A percentile compares a stretch with the other conserved stretches of the same genome.
phyloP scores from a whole-genome alignment of 768 basidiomycete genomes.

The Gloeophyllum trabeum region DNA sequence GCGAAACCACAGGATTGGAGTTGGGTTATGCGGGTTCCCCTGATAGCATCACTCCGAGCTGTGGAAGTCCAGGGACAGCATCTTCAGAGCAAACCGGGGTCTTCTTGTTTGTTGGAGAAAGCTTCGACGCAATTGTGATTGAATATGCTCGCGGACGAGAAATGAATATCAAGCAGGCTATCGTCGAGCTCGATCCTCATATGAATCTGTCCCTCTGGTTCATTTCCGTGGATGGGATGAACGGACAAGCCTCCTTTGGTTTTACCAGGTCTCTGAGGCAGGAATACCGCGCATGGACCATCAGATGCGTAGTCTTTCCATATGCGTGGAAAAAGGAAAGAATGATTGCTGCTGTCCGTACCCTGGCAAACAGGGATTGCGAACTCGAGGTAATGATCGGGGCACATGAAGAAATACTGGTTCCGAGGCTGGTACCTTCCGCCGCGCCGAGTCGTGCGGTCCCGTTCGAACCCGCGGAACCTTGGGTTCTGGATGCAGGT shows the following conservation, averaged over 20 bases:
- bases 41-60: too few relatives aligned
- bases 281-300: not conserved
- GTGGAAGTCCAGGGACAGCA: too few relatives aligned
- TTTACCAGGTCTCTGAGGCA: not conserved
- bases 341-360: not conserved
- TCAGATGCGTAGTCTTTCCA: not conserved
- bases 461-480: not conserved
- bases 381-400: not conserved
- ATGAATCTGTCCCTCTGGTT: slow-evolving; percentile 1
- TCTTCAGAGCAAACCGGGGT: too few relatives aligned
- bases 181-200: slow-evolving; percentile 6
- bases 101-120: too few relatives aligned
- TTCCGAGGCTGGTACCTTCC: not conserved
- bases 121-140: too few relatives aligned
- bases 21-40: too few relatives aligned
- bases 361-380: not conserved
- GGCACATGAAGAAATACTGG: not conserved
- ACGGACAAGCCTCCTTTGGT: not conserved
- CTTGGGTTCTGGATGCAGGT: not conserved
- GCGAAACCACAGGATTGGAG: too few relatives aligned
- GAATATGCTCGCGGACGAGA: slow-evolving; percentile 11
- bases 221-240: not conserved
- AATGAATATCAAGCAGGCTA: slow-evolving; percentile 8
- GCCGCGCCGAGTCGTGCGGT: not conserved
- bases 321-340: not conserved